phyloP scores from a whole-genome alignment of 2,329 filamentous ascomycete species.

The Ophiostoma pallidulum region DNA sequence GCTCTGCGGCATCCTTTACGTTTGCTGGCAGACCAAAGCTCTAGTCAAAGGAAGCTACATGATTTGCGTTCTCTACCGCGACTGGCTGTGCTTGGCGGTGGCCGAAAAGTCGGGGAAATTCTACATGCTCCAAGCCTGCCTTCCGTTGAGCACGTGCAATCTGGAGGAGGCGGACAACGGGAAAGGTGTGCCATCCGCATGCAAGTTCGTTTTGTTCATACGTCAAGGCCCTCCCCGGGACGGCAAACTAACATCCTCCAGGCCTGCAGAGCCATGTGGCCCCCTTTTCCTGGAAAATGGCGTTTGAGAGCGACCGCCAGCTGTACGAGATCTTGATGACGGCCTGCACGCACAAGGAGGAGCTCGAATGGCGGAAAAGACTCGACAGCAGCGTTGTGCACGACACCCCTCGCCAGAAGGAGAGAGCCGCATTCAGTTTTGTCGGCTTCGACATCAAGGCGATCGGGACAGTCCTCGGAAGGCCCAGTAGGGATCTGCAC shows the following conservation, averaged over 20 bases:
- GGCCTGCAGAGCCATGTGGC: conserved; percentile 81
- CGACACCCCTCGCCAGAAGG: conserved; percentile 37
- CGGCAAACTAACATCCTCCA: conserved; percentile 27
- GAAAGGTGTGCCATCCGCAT: conserved; percentile 58
- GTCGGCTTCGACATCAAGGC: conserved; percentile 62
- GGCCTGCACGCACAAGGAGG: conserved; percentile 73
- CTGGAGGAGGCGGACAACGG: conserved; percentile 69
- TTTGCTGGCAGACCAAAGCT: conserved; percentile 67
- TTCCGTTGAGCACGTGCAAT: conserved; percentile 55
- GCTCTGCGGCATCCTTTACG: conserved; percentile 73
- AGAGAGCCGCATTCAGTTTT: conserved; percentile 48
- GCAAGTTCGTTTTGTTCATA: no score
- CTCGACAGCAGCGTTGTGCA: conserved; percentile 44
- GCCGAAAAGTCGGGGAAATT: conserved; percentile 53
- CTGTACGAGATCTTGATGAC: conserved; percentile 80
- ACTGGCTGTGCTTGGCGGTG: conserved; percentile 67
- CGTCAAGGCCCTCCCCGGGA: no score
- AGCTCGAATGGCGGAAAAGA: conserved; percentile 67
- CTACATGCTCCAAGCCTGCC: conserved; percentile 66
- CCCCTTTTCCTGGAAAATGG: conserved; percentile 82
- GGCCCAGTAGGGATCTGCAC: conserved; percentile 47
- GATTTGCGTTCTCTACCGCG: conserved; percentile 74
- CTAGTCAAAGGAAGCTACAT: conserved; percentile 70
- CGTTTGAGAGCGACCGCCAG: conserved; percentile 68
- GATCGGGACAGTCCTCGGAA: conserved; percentile 65